Evolutionary conservation across 371 early-diverging fungal genomes (phyloP), one percentile per base, ranked within the genome.

Genomic region (Rhizopus delemar): DNA sequence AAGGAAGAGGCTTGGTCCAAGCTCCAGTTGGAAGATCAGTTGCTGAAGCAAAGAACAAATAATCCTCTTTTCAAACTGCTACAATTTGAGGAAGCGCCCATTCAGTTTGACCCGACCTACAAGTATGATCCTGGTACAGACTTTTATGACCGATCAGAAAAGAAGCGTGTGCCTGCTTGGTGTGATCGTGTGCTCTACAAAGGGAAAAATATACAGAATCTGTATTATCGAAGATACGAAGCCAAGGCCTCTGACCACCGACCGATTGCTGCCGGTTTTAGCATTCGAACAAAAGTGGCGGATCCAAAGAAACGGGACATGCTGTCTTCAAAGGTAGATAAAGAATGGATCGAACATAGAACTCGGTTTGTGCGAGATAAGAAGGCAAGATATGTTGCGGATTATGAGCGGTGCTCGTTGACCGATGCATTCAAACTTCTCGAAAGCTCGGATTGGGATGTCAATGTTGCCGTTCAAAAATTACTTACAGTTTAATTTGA

Each of bases 41-140:
- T 94, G 3, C 16, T 71, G 8, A 66, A 73, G 28, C 90, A 92
- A 67, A 68, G 73, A 22, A 59, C 63, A 35, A 70, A 48, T 53
- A 80, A 86, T 68, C 80, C 86, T 1, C 59, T 78, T 7, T 86
- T 88, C 65, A 84, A 81, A 32, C 66, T 94, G 15, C 67, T 86
- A 0, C 69, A 70, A 4, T 93, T 92, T 62, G 57, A 68, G 15
- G 95, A 94, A 73, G 78, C 77, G 0, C 81, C 76, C 31, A 71
- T 92, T n/a, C 58, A 55, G n/a, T 95, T 93, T 70, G 84, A 85
- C 8, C 95, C 95, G 0, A 95, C 95, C 0, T 95, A 93, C 83
- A 95, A 95, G 74, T 93, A 92, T 64, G 88, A 95, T 60, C 78
- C 81, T 4, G 86, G 86, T 8, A 83, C 84, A 31, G 82, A 88